Percentiles rank a stretch among this genome's conserved stretches.
phyloP scores from a whole-genome alignment of 306 rosid species.

The Clitoria ternatea region DNA sequence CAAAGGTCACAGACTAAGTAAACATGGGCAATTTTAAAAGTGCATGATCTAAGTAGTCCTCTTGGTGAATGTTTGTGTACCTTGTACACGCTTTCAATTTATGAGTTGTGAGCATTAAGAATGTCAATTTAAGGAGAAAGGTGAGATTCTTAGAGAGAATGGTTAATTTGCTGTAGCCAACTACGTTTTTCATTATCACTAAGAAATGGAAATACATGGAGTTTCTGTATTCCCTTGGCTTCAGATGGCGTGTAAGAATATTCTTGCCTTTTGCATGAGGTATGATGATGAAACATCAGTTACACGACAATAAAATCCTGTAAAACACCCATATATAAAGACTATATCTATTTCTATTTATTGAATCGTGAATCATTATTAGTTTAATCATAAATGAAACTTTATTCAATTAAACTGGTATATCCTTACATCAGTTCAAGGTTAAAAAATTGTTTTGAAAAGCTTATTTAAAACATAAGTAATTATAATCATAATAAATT shows the following conservation, averaged over 20 bases:
- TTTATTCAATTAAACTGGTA: no score
- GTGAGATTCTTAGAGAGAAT: neutral
- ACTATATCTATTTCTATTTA: no score
- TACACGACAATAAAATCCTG: neutral
- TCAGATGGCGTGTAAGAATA: slow-evolving; percentile 21
- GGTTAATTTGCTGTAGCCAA: neutral
- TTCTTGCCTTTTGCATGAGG: slow-evolving; percentile 28
- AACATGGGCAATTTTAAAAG: slow-evolving; percentile 1
- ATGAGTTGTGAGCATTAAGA: neutral
- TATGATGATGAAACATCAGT: neutral
- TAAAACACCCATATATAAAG: no score
- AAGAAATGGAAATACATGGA: neutral
- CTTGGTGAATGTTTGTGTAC: neutral
- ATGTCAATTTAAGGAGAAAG: neutral
- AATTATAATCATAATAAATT: neutral
- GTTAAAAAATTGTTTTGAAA: no score
- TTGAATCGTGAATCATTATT: no score
- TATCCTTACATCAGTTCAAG: no score
- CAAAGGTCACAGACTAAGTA: slow-evolving; percentile 2
- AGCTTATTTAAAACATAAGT: no score
- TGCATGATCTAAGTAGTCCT: neutral
- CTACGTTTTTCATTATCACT: neutral
- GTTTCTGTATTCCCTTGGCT: slow-evolving; percentile 12
- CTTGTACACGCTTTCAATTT: neutral
- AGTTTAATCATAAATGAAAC: no score